Evolutionary conservation across 441 rosid genomes (phyloP), one percentile per base, ranked within the genome.

Genomic region (Omphalea diandra): DNA sequence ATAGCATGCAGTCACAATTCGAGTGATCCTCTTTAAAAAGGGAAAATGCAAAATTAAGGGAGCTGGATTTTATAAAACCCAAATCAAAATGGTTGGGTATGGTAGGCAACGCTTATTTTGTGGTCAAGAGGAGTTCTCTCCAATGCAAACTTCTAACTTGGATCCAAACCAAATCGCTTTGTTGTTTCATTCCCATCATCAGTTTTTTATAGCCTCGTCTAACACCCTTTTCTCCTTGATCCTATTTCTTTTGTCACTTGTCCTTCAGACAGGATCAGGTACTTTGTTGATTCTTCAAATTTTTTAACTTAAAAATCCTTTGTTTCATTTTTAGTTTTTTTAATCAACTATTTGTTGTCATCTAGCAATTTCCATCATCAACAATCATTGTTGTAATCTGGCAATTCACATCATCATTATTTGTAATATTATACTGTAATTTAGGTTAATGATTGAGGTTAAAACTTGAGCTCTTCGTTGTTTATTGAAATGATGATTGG

Each of bases 111-210:
- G 20, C n/a, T 9, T 20, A 7, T 14, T 31, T 32, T 49, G 69
- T 50, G 69, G 58, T 14, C 22, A 32, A 6, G 69, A 49, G 56
- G n/a, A 49, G 36, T 50, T 50, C 46, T 65, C 69, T 65, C 36
- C 31, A 11, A 0, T 20, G 0, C 9, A 18, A 9, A 3, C 22
- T 18, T 1, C n/a, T 24, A 49, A 31, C 47, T n/a, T 9, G 20
- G n/a, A 47, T 18, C 9, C 41, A 10, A 11, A 18, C 0, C 54
- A 2, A 6, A 17, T 1, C 8, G 2, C 2, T 0, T 43, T 49
- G 18, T 7, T 49, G 6, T 24, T 53, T 53, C 10, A 1, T 53
- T 53, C 31, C 7, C 10, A 0, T n/a, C n/a, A n/a, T n/a, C n/a
- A n/a, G n/a, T n/a, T 24, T 53, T 53, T 53, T 53, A 53, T 26